A percentile compares a stretch with the other conserved stretches of the same genome.
Conservation (phyloP, 2,329 filamentous ascomycete genomes). For the Colletotrichum neosansevieriae region DNA sequence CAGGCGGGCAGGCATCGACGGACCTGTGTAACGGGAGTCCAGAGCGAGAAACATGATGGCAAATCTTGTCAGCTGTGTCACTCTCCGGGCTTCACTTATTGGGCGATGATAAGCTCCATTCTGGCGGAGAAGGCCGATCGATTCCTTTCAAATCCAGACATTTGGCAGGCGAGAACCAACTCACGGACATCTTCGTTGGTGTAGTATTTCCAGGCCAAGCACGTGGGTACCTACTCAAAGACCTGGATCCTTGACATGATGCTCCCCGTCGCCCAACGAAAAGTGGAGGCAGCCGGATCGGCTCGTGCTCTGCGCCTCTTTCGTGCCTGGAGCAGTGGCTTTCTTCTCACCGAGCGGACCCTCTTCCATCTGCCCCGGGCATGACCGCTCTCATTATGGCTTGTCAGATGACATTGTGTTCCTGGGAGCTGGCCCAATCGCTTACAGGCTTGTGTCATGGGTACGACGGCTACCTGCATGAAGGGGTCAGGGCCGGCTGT, state of each 20-base stretch:
- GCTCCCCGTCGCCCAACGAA: conserved; percentile 2
- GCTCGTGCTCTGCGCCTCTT: conserved; percentile 30
- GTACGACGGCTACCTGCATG: conserved; percentile 28
- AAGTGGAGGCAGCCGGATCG: conserved; percentile 32
- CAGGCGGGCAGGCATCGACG: conserved; percentile 13
- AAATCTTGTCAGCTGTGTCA: conserved; percentile 17
- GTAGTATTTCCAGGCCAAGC: conserved; percentile 5
- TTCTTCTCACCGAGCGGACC: not conserved
- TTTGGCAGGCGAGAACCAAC: conserved; percentile 17
- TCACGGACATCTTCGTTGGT: conserved; percentile 11
- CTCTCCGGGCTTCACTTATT: conserved; percentile 13
- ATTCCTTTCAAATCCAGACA: conserved; percentile 6
- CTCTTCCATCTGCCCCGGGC: not conserved
- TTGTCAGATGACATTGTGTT: conserved; percentile 38
- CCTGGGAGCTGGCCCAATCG: conserved; percentile 33
- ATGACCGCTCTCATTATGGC: conserved; percentile 8
- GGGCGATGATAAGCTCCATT: conserved; percentile 11
- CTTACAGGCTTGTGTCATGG: conserved; percentile 21
- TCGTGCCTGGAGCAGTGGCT: conserved; percentile 25
- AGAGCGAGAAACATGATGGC: conserved; percentile 26
- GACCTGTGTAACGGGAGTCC: conserved; percentile 25
- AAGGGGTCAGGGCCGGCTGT: conserved; percentile 30
- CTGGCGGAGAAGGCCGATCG: conserved; percentile 23
- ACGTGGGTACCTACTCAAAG: not conserved
- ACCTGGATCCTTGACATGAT: conserved; percentile 5